Evolutionary conservation across 2,329 filamentous ascomycete genomes (phyloP).

Genomic region (Paramyrothecium roridum): DNA sequence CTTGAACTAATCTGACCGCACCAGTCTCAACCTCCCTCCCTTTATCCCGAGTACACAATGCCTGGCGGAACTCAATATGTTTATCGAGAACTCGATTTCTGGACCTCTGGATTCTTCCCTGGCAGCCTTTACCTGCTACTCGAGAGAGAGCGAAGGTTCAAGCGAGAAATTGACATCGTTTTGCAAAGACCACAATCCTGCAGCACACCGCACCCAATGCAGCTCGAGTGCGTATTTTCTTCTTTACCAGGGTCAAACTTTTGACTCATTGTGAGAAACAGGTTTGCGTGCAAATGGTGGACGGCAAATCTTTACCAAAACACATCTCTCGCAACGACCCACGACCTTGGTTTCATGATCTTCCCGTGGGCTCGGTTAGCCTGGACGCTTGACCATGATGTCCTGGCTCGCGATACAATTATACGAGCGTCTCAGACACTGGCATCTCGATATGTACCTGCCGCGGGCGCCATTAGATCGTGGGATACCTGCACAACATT

Average conservation of each 20-base stretch:
- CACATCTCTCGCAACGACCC: slow-evolving; percentile 28
- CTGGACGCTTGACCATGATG: slow-evolving; percentile 36
- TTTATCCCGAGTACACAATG: slow-evolving; percentile 34
- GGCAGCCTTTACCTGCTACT: slow-evolving; percentile 39
- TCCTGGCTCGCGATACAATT: slow-evolving; percentile 28
- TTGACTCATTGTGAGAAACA: neutral
- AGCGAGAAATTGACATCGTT: neutral
- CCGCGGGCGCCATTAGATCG: slow-evolving; percentile 31
- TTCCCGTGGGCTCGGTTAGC: slow-evolving; percentile 31
- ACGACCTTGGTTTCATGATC: slow-evolving; percentile 43
- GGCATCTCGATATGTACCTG: slow-evolving; percentile 28
- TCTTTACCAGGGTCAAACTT: neutral
- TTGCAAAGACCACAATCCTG: neutral
- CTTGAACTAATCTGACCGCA: too few species aligned
- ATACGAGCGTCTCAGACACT: slow-evolving; percentile 31
- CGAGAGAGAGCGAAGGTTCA: slow-evolving; percentile 24
- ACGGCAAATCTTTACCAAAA: slow-evolving; percentile 31
- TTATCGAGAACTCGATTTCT: slow-evolving; percentile 37
- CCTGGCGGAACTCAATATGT: slow-evolving; percentile 32
- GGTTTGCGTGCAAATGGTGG: slow-evolving; percentile 38
- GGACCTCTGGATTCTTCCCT: slow-evolving; percentile 47
- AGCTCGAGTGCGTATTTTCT: slow-evolving; percentile 16
- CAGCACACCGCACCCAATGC: slow-evolving; percentile 14
- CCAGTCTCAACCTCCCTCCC: slow-evolving; percentile 9
- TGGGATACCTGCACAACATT: slow-evolving; percentile 42